Evolutionary conservation across 805 yeast species (phyloP).

Genomic region (Maudiozyma barnettii): DNA sequence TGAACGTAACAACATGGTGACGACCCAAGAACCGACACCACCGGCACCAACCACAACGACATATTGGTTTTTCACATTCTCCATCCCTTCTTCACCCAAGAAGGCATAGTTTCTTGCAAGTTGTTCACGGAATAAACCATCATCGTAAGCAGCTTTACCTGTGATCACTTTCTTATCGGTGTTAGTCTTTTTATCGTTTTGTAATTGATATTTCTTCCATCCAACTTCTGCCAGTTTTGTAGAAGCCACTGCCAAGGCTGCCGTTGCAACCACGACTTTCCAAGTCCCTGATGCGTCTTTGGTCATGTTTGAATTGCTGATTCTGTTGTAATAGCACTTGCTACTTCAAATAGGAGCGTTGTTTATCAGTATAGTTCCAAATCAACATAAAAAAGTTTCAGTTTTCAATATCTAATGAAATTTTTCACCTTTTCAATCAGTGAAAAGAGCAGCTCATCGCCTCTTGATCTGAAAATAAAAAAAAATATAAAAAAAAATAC

Average conservation of each 20-base stretch:
- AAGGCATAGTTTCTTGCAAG: conserved; percentile 90
- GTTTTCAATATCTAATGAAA: neutral
- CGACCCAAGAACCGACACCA: conserved; percentile 97
- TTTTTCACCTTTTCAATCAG: neutral
- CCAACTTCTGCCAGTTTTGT: conserved; percentile 25
- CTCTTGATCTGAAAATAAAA: neutral
- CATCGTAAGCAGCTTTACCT: conserved; percentile 34
- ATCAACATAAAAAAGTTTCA: neutral
- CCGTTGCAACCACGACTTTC: conserved; percentile 27
- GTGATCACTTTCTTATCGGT: neutral
- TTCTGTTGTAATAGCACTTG: no score
- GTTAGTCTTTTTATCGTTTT: neutral
- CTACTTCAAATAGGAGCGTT: neutral
- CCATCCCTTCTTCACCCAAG: conserved; percentile 77
- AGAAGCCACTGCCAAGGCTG: conserved; percentile 25
- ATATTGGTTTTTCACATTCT: conserved; percentile 55
- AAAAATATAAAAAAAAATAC: neutral
- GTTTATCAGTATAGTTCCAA: neutral
- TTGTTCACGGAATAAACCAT: conserved; percentile 78
- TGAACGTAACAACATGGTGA: conserved; percentile 81
- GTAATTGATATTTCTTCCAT: conserved; percentile 15
- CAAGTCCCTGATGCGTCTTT: conserved; percentile 12
- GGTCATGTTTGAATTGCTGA: neutral
- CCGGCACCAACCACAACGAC: conserved; percentile 89
- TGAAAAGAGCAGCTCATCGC: neutral